These are phyloP conservation scores for Candida labiduridarum DNA, from an alignment of 1,139 yeast species.

Conservation along the genomic window DNA sequence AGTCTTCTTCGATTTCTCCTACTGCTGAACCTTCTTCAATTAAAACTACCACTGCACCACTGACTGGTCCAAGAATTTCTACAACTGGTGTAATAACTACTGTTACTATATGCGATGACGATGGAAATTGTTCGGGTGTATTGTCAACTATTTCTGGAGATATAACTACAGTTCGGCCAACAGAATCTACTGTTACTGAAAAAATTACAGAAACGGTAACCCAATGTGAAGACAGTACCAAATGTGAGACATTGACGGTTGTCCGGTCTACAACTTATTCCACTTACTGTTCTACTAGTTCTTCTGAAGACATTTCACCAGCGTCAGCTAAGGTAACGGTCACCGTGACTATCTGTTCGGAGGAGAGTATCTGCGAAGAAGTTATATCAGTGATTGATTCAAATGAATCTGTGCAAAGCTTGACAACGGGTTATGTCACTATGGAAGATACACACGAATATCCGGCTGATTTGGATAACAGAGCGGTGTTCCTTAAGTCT, in stretches of 20 bases:
- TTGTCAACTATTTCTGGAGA: neutral
- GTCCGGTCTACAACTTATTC: neutral
- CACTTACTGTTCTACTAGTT: neutral
- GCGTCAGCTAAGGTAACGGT: neutral
- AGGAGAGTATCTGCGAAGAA: neutral
- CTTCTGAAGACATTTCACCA: neutral
- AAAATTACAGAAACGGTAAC: neutral
- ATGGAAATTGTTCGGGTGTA: neutral
- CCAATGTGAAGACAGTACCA: neutral
- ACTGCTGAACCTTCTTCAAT: too few species aligned
- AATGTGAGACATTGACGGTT: neutral
- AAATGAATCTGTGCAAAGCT: neutral
- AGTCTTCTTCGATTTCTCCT: too few species aligned
- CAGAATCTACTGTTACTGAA: neutral
- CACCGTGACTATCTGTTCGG: neutral
- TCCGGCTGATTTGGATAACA: too few species aligned
- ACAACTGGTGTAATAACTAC: too few species aligned
- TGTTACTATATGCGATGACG: neutral
- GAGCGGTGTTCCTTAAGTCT: too few species aligned
- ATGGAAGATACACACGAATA: neutral
- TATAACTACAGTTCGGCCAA: too few species aligned
- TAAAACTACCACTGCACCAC: too few species aligned
- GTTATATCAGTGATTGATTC: neutral
- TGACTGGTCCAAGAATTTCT: too few species aligned
- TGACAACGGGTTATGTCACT: neutral